Evolutionary conservation across 2,329 filamentous ascomycete species (phyloP), one percentile per base, ranked within the genome.

Genomic region (Aspergillus melleus): DNA sequence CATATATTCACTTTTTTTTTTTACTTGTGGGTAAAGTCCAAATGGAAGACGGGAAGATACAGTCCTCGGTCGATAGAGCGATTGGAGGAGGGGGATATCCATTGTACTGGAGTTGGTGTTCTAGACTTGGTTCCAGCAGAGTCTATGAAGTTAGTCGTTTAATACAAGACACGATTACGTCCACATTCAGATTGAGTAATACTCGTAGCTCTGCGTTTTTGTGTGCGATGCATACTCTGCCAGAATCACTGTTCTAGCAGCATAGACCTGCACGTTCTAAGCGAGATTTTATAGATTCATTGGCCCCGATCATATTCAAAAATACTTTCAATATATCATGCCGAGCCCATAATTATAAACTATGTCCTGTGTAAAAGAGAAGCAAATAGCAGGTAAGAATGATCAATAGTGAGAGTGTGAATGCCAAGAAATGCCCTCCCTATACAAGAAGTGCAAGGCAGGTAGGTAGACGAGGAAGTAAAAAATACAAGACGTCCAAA

Each of bases 1-100:
- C 57, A 59, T 60, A 58, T 64, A 56, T 68, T 64, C 66, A 61
- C 11, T 36, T 65, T 70, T 64, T 66, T 68, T 66, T 64, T 61
- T 67, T 70, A 62, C 61, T 68, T 63, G 67, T 70, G 64, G 70
- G 68, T 71, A 69, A 62, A 61, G 54, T 63, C 51, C 52, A 16
- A 32, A 61, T 12, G 54, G 49, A 53, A 47, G 49, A 26, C 32
- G 49, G 53, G 44, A 50, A 32, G 50, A 60, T 42, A n/a, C 36
- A 19, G n/a, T 50, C 51, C 46, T 51, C 30, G 47, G 44, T 36
- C 54, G 52, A 29, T 47, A 49, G 53, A 53, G 36, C 55, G 59
- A 52, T 55, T 55, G 54, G 58, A 62, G 49, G 56, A 57, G 50
- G 61, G 12, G 16, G 16, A 58, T 58, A 62, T 64, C 58, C 60